phyloP scores from a whole-genome alignment of 176 grass and related monocot genomes.

The Rhipidocladum racemiflorum region DNA sequence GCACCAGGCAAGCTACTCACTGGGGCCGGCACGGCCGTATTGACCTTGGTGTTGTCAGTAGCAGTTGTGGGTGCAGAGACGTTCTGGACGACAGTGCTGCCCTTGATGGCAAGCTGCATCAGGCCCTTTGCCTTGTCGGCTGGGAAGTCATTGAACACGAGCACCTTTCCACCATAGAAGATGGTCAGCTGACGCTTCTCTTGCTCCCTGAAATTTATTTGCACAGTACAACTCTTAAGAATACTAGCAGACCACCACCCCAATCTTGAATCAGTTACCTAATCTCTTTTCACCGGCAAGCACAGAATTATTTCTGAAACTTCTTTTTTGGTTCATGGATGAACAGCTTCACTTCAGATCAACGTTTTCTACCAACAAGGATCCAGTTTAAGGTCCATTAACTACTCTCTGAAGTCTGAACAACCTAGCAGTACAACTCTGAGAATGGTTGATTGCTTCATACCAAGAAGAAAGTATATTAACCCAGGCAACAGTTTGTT shows the following conservation, averaged over 20 bases:
- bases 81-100: conserved; percentile 36
- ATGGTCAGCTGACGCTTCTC: conserved; percentile 78
- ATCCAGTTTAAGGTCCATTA: not conserved
- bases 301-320: not conserved
- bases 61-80: conserved; percentile 8
- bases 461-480: not conserved
- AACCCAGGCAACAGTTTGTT: not conserved
- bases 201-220: conserved; percentile 52
- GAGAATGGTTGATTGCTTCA: not conserved
- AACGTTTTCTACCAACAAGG: not conserved
- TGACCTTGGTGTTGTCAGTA: conserved; percentile 13
- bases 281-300: not conserved
- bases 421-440: not conserved
- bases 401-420: not conserved
- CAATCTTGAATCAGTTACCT: not conserved
- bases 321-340: not conserved
- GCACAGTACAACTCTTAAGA: conserved; percentile 11
- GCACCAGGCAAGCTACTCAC: conserved; percentile 10
- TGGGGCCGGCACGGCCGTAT: conserved; percentile 13
- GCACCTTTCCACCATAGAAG: conserved; percentile 85
- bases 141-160: conserved; percentile 93
- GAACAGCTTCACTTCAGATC: not conserved
- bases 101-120: conserved; percentile 76
- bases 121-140: conserved; percentile 88
- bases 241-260: conserved; percentile 5